Conservation (phyloP, 2,329 filamentous ascomycete species). For the Neocatenulostroma microsporum region DNA sequence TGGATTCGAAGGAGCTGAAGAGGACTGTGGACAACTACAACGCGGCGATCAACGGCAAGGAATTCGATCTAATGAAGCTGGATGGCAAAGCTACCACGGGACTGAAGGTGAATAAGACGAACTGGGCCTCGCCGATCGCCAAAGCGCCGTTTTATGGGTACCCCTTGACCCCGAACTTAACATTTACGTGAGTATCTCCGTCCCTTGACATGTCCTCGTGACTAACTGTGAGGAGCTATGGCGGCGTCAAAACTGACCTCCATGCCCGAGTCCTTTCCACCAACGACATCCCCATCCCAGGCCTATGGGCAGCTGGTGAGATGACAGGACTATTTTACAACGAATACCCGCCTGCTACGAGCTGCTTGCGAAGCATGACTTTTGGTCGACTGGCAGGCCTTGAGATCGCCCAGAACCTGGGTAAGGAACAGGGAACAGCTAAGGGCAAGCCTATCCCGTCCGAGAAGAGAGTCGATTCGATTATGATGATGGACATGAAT, state of each 20-base stretch:
- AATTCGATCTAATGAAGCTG: constrained; percentile 36
- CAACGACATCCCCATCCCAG: constrained; percentile 34
- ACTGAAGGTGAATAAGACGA: constrained; percentile 32
- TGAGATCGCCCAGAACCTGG: constrained; percentile 23
- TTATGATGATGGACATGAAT: background rate
- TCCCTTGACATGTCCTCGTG: background rate
- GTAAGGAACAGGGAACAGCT: constrained; percentile 5
- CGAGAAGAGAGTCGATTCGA: constrained; percentile 1
- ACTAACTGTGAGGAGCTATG: constrained; percentile 26
- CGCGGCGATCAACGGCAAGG: constrained; percentile 32
- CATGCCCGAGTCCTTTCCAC: constrained; percentile 33
- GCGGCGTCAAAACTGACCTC: constrained; percentile 34
- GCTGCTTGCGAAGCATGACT: constrained; percentile 27
- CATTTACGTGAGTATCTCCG: constrained; percentile 19
- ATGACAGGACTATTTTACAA: constrained; percentile 31
- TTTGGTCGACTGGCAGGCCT: constrained; percentile 28
- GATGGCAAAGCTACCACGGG: constrained; percentile 35
- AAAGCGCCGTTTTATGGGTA: constrained; percentile 35
- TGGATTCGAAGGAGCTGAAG: constrained; percentile 31
- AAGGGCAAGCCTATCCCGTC: constrained; percentile 3
- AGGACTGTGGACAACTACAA: constrained; percentile 36
- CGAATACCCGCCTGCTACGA: constrained; percentile 31
- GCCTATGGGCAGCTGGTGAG: constrained; percentile 29
- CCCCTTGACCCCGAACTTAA: constrained; percentile 23
- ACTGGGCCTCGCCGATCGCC: constrained; percentile 35